Evolutionary conservation across 352 stramenopile species (phyloP), one percentile per base, ranked within the genome.

Genomic region (Thraustotheca clavata): DNA sequence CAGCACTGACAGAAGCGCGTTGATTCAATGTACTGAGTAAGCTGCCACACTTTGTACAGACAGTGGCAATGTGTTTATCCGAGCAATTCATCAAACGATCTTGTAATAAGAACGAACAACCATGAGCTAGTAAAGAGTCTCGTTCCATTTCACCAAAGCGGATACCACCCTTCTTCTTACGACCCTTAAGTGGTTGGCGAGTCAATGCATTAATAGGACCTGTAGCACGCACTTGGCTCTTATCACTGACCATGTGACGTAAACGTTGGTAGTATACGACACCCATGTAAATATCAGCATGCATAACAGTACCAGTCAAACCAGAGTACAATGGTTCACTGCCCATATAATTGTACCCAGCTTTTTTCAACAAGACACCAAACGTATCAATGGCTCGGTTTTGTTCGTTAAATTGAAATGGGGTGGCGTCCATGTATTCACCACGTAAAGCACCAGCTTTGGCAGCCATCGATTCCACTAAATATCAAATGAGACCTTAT

Each of bases 161-260:
- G 71, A 99, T 99, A 74, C 97, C 97, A 73, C 97, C 98, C 67
- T 97, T 91, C 69, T 98, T 98, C 87, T 99, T 99, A 70, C 97
- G 83, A 47, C 98, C 98, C 78, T 99, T 99, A 39, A 99, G 95
- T 0, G 98, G 98, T 79, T 99, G 98, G 4, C 96, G 87, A 57
- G 98, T 99, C n/a, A 99, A 80, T 70, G 86, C 90, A 78, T 99
- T 99, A 67, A 99, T 97, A 34, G 95, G 94, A 11, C 98, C 98
- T 32, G 95, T 99, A 4, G 96, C 89, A 71, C 97, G 94, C 52
- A 99, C 97, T 77, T 99, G 97, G 57, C 87, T 98, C 86, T 99
- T 99, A 83, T 99, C 98, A 67, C 91, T 98, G 61, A 99, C 98
- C 98, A 99, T 99, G 86, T 99, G 98, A 59, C 97, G 90, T 70